These are phyloP conservation scores for Citeromyces matritensis DNA, from an alignment of 805 yeast genomes.

Conservation along the genomic window DNA sequence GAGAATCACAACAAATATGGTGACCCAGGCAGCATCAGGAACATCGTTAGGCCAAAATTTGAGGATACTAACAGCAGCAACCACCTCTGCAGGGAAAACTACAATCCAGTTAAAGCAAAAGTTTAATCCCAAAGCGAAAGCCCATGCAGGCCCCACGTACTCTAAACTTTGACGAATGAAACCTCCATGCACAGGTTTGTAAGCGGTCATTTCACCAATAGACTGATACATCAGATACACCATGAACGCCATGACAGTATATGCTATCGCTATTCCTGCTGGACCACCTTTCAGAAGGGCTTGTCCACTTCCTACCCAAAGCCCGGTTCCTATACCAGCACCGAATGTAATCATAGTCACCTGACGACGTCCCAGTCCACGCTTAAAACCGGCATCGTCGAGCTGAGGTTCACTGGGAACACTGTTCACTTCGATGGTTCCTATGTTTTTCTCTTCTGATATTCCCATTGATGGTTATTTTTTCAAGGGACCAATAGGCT, in stretches of 20 bases:
- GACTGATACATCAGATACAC: slow-evolving; percentile 44
- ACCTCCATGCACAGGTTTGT: slow-evolving; percentile 43
- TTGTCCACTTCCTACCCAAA: slow-evolving; percentile 41
- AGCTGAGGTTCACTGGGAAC: no score
- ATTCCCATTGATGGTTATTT: no score
- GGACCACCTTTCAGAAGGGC: slow-evolving; percentile 30
- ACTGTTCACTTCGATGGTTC: no score
- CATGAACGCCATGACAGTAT: slow-evolving; percentile 39
- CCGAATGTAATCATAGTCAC: slow-evolving; percentile 70
- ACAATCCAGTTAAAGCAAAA: slow-evolving; percentile 51
- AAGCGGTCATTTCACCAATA: slow-evolving; percentile 55
- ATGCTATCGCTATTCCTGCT: slow-evolving; percentile 35
- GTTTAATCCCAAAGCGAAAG: slow-evolving; percentile 48
- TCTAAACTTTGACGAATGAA: slow-evolving; percentile 22
- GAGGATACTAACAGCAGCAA: slow-evolving; percentile 49
- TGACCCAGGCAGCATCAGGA: slow-evolving; percentile 42
- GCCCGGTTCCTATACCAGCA: slow-evolving; percentile 74
- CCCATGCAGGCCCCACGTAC: slow-evolving; percentile 39
- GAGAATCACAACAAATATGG: slow-evolving; percentile 30
- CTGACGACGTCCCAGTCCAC: slow-evolving; percentile 21
- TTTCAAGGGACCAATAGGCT: no score
- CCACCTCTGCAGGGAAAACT: slow-evolving; percentile 48
- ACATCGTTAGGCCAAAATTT: slow-evolving; percentile 40
- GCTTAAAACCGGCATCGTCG: slow-evolving; percentile 14
- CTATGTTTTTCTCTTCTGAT: no score